Percentiles rank a stretch among this genome's conserved stretches.
Conservation (phyloP, 176 grass and related monocot genomes). For the Guadua angustifolia region DNA sequence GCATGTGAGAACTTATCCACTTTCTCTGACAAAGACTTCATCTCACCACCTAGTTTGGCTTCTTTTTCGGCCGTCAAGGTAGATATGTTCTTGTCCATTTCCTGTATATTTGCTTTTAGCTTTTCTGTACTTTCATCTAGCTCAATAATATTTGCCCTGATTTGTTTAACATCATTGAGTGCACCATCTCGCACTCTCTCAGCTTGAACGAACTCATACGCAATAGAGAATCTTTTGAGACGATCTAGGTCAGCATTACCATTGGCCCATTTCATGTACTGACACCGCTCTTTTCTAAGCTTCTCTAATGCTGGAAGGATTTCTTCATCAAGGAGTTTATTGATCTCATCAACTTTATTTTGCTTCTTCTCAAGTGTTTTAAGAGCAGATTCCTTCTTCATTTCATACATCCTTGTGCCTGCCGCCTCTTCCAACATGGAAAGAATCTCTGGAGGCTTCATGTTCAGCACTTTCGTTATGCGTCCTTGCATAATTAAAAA, state of each 20-base stretch:
- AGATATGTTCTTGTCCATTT: constrained; percentile 80
- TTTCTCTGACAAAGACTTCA: constrained; percentile 73
- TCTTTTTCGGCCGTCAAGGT: constrained; percentile 77
- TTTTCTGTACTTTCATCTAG: constrained; percentile 68
- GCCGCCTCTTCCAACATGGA: constrained; percentile 99
- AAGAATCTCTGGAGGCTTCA: constrained; percentile 94
- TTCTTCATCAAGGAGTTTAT: constrained; percentile 87
- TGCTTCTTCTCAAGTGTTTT: constrained; percentile 98
- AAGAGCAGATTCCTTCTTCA: constrained; percentile 93
- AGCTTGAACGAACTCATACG: constrained; percentile 90
- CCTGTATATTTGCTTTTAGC: constrained; percentile 66
- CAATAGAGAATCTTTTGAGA: constrained; percentile 84
- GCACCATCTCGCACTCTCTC: constrained; percentile 68
- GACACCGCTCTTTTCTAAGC: constrained; percentile 86
- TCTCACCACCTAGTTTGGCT: constrained; percentile 69
- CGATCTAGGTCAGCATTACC: constrained; percentile 81
- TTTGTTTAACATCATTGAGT: constrained; percentile 62
- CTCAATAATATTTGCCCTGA: constrained; percentile 65
- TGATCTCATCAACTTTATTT: constrained; percentile 93
- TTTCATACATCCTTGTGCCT: constrained; percentile 98
- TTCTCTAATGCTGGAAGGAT: constrained; percentile 96
- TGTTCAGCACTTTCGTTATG: constrained; percentile 97
- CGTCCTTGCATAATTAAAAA: constrained; percentile 99
- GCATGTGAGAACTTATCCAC: constrained; percentile 71
- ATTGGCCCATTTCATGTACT: constrained; percentile 97